Evolutionary conservation across 225 moss, liverwort and hornwort species (phyloP).

Genomic region (Rhytidiadelphus loreus): DNA sequence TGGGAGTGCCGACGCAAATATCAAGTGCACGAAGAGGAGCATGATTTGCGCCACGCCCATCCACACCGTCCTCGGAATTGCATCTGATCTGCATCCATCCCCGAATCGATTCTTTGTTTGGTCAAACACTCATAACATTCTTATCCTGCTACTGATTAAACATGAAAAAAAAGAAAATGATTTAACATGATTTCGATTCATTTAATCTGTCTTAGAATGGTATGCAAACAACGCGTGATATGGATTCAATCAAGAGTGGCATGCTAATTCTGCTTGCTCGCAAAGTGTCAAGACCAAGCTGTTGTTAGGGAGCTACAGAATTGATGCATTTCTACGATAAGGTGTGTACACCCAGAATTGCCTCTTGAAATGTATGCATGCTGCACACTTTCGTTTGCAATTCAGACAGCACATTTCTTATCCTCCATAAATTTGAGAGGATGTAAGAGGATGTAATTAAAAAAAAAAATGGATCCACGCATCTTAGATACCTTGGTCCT

Average conservation of each 20-base stretch:
- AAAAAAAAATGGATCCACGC: not conserved
- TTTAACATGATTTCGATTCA: not conserved
- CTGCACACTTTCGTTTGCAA: not conserved
- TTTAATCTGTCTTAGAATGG: not conserved
- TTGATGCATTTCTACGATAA: not conserved
- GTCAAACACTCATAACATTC: not conserved
- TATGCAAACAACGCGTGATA: not conserved
- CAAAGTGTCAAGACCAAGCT: not conserved
- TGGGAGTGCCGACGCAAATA: conserved; percentile 58
- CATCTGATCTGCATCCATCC: conserved; percentile 38
- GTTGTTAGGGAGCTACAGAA: not conserved
- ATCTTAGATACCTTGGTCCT: not conserved
- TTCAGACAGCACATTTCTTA: not conserved
- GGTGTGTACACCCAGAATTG: not conserved
- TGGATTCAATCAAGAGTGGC: not conserved
- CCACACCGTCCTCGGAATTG: conserved; percentile 74
- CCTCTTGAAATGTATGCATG: not conserved
- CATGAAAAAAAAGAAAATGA: not conserved
- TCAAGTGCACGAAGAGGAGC: conserved; percentile 53
- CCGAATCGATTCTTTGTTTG: not conserved
- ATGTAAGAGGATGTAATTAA: not conserved
- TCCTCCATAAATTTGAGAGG: not conserved
- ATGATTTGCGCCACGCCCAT: conserved; percentile 46
- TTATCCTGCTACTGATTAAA: not conserved
- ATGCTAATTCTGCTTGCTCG: not conserved